Conservation (phyloP, 352 stramenopile genomes). For the Phytophthora brassicae region DNA sequence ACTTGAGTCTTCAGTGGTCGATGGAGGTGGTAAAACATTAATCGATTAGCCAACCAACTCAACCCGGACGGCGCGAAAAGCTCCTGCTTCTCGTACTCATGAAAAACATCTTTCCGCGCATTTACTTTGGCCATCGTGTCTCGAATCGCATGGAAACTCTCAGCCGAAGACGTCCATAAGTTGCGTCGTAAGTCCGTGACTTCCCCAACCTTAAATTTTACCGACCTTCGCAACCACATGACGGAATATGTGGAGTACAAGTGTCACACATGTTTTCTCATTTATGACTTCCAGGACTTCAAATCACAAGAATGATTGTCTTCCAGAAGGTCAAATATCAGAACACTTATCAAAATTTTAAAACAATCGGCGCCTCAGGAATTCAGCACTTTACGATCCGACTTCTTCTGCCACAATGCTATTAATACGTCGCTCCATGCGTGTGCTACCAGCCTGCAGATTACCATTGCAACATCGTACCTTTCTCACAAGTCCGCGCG, state of each 20-base stretch:
- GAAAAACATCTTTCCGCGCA: conserved; percentile 16
- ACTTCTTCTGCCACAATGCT: no score
- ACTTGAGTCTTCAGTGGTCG: conserved; percentile 28
- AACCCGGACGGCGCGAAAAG: conserved; percentile 24
- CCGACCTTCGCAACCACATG: background rate
- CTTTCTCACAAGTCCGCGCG: conserved; percentile 24
- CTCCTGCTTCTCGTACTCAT: conserved; percentile 16
- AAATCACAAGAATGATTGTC: no score
- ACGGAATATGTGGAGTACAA: background rate
- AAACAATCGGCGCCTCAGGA: no score
- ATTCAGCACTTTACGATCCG: no score
- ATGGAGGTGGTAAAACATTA: conserved; percentile 40
- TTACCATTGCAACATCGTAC: conserved; percentile 1
- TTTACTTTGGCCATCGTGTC: conserved; percentile 21
- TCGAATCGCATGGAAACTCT: conserved; percentile 22
- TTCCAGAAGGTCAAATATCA: no score
- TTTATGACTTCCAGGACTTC: no score
- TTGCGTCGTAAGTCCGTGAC: background rate
- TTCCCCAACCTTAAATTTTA: no score
- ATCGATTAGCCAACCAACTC: conserved; percentile 23
- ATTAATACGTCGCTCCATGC: no score
- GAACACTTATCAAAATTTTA: no score
- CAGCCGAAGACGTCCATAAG: conserved; percentile 9
- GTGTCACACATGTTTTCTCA: no score
- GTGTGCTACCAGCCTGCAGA: background rate